Conservation (phyloP, 495 filamentous ascomycete species). For the Podospora bellae-mahoneyi region DNA sequence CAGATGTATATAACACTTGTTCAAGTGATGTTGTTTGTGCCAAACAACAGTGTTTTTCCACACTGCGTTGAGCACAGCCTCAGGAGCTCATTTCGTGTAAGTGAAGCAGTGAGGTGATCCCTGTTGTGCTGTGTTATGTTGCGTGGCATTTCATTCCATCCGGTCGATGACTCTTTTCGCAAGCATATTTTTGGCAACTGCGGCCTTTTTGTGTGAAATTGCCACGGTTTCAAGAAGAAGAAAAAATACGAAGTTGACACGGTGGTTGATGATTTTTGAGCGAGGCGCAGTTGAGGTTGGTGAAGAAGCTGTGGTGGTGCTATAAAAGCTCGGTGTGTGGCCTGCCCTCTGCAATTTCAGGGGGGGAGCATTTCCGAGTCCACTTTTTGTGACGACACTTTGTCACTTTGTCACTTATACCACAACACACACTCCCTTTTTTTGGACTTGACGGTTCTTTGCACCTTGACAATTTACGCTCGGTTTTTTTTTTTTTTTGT, state of each 20-base stretch:
- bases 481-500: too few species aligned
- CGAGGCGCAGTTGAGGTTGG: not conserved
- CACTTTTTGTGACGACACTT: not conserved
- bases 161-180: not conserved
- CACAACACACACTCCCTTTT: not conserved
- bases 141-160: not conserved
- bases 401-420: not conserved
- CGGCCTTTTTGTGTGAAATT: not conserved
- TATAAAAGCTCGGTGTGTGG: not conserved
- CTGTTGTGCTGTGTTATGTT: not conserved
- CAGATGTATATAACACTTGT: not conserved
- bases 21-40: not conserved
- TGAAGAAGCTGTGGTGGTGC: not conserved
- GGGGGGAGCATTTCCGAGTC: not conserved
- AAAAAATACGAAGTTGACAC: not conserved
- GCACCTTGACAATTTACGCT: not conserved
- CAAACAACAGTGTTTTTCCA: not conserved
- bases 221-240: not conserved
- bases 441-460: not conserved
- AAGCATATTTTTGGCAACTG: not conserved
- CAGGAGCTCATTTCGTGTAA: not conserved
- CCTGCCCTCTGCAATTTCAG: not conserved
- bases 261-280: not conserved
- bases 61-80: not conserved
- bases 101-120: not conserved